Evolutionary conservation across 2,329 filamentous ascomycete species (phyloP).

Genomic region (Verruconis gallopava): DNA sequence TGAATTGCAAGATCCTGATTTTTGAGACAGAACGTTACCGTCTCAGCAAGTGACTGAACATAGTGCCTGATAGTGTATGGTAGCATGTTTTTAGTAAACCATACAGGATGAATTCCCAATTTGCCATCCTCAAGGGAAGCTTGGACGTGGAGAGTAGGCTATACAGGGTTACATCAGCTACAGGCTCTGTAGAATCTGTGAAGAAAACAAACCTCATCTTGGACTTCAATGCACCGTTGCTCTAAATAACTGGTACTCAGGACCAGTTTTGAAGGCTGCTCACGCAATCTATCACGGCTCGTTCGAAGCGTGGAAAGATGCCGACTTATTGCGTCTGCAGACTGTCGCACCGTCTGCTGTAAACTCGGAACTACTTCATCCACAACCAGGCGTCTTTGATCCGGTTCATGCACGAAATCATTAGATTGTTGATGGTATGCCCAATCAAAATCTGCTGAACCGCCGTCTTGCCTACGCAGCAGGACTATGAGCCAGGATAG

Average conservation of each 20-base stretch:
- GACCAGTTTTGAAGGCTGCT: neutral
- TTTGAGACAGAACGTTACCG: slow-evolving; percentile 5
- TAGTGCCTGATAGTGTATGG: slow-evolving; percentile 9
- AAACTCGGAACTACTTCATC: slow-evolving; percentile 23
- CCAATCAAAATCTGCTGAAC: slow-evolving; percentile 28
- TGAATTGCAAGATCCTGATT: slow-evolving; percentile 8
- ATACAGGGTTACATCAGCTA: too few species aligned
- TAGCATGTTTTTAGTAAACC: slow-evolving; percentile 1
- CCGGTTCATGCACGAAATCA: slow-evolving; percentile 12
- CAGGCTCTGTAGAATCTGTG: too few species aligned
- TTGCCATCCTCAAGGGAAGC: neutral
- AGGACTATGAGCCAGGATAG: slow-evolving; percentile 34
- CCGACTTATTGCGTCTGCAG: slow-evolving; percentile 17
- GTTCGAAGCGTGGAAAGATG: neutral
- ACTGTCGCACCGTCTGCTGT: slow-evolving; percentile 19
- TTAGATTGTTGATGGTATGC: slow-evolving; percentile 20
- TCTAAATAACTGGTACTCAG: neutral
- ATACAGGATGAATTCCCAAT: slow-evolving; percentile 1
- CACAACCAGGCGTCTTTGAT: slow-evolving; percentile 17
- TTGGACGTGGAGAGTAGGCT: slow-evolving; percentile 2
- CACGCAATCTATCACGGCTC: neutral
- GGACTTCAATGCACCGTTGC: neutral
- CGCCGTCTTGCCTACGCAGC: slow-evolving; percentile 29
- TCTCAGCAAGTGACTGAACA: slow-evolving; percentile 10
- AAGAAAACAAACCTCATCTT: slow-evolving; percentile 4